A percentile compares a stretch with the other conserved stretches of the same genome.
Evolutionary conservation across 768 basidiomycete species (phyloP).

Genomic region (Gyrodon lividus): DNA sequence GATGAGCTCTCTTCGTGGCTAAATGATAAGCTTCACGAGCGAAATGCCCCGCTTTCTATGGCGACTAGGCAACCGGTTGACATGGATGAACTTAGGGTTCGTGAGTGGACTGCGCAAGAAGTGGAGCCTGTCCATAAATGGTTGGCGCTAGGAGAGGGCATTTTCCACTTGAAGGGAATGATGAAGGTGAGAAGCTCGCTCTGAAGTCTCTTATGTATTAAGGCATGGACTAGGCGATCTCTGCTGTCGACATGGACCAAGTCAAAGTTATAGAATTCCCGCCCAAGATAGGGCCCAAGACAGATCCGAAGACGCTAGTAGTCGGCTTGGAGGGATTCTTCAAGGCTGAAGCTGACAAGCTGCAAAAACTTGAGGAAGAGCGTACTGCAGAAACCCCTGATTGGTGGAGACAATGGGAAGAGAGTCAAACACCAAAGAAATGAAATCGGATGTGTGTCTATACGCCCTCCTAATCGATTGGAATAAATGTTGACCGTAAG

Average conservation of each 20-base stretch:
- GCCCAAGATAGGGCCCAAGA: slow-evolving; percentile 6
- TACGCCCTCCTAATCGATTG: too few relatives aligned
- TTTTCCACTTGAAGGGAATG: slow-evolving; percentile 26
- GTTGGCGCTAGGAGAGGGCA: slow-evolving; percentile 34
- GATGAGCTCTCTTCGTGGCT: slow-evolving; percentile 34
- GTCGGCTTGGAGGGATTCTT: slow-evolving; percentile 25
- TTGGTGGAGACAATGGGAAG: slow-evolving; percentile 34
- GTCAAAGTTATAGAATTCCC: slow-evolving; percentile 7
- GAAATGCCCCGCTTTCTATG: slow-evolving; percentile 22
- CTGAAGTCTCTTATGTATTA: neutral
- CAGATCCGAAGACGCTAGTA: slow-evolving; percentile 14
- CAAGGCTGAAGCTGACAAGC: slow-evolving; percentile 22
- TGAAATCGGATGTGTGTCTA: neutral
- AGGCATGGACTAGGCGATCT: slow-evolving; percentile 16
- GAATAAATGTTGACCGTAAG: too few relatives aligned
- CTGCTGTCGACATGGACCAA: slow-evolving; percentile 15
- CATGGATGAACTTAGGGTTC: slow-evolving; percentile 38
- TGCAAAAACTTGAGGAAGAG: slow-evolving; percentile 20
- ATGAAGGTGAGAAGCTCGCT: slow-evolving; percentile 21
- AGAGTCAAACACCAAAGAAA: slow-evolving; percentile 14
- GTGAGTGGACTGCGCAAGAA: slow-evolving; percentile 42
- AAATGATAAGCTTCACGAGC: slow-evolving; percentile 25
- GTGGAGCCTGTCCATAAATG: slow-evolving; percentile 33
- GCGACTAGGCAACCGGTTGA: slow-evolving; percentile 19
- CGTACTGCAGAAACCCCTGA: slow-evolving; percentile 24